These are phyloP conservation scores for Thamnidium elegans DNA, from an alignment of 192 early-diverging fungal species.

Conservation along the genomic window DNA sequence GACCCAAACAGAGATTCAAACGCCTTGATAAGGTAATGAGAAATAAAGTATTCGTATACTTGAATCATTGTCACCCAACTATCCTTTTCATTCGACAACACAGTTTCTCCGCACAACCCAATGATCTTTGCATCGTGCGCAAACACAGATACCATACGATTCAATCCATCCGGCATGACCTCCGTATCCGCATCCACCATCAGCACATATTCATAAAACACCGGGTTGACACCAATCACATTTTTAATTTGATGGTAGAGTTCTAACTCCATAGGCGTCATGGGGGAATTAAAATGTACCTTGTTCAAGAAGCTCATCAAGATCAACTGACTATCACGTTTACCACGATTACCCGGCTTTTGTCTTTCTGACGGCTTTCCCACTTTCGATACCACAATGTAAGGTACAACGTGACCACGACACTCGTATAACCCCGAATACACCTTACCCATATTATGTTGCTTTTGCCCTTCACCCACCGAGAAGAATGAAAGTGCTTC, in stretches of 20 bases:
- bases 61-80: constrained; percentile 98
- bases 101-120: constrained; percentile 94
- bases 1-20: constrained; percentile 96
- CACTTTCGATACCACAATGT: constrained; percentile 89
- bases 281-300: constrained; percentile 88
- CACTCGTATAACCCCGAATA: constrained; percentile 94
- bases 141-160: constrained; percentile 86
- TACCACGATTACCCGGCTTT: constrained; percentile 92
- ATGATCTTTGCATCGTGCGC: constrained; percentile 87
- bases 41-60: constrained; percentile 98
- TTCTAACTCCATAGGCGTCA: constrained; percentile 95
- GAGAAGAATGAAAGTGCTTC: constrained; percentile 80
- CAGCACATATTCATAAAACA: constrained; percentile 91
- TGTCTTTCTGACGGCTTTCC: constrained; percentile 80
- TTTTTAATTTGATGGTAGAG: constrained; percentile 98
- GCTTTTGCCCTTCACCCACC: constrained; percentile 86
- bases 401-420: constrained; percentile 86
- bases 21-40: constrained; percentile 92
- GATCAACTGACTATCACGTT: constrained; percentile 96
- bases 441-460: constrained; percentile 93
- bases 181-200: constrained; percentile 98
- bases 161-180: constrained; percentile 84
- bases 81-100: constrained; percentile 85
- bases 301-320: constrained; percentile 97
- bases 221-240: constrained; percentile 94